Evolutionary conservation across 495 filamentous ascomycete species (phyloP).

Genomic region (Trichocladium uniseriatum): DNA sequence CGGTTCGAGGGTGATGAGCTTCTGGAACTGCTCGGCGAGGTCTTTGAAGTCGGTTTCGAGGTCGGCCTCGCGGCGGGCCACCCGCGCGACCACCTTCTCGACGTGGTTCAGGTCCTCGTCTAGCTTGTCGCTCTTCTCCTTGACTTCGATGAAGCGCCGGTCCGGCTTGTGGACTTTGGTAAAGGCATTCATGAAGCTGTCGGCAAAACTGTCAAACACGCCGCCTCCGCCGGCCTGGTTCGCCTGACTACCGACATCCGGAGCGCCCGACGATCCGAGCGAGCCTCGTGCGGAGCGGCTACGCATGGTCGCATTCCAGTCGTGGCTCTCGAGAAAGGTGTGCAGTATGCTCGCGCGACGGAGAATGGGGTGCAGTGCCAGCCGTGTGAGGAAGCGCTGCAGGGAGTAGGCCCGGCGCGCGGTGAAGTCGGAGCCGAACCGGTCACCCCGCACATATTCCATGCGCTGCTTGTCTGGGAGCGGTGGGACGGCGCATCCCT

Average conservation of each 20-base stretch:
- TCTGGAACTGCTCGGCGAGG: conserved; percentile 86
- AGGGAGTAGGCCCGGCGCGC: conserved; percentile 79
- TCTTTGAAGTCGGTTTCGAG: conserved; percentile 84
- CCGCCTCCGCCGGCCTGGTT: conserved; percentile 38
- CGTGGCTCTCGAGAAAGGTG: conserved; percentile 80
- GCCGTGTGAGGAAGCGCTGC: conserved; percentile 79
- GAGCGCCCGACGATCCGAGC: conserved; percentile 25
- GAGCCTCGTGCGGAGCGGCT: conserved; percentile 55
- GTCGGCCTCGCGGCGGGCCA: conserved; percentile 79
- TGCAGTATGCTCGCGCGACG: conserved; percentile 73
- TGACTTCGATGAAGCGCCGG: conserved; percentile 85
- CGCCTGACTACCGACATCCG: conserved; percentile 2
- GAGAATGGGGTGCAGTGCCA: conserved; percentile 81
- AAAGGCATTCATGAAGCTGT: conserved; percentile 96
- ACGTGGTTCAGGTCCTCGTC: conserved; percentile 90
- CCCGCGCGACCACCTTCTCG: conserved; percentile 83
- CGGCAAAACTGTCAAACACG: conserved; percentile 87
- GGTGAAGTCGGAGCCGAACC: conserved; percentile 93
- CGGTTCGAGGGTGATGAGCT: conserved; percentile 80
- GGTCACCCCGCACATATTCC: conserved; percentile 92
- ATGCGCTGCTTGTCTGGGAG: conserved; percentile 98
- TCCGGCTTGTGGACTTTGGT: conserved; percentile 93
- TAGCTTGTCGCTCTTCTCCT: conserved; percentile 87
- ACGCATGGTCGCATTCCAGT: conserved; percentile 96
- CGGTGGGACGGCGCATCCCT: conserved; percentile 84